phyloP scores from a whole-genome alignment of 73 alveolate genomes.

The Paramecium bursaria region DNA sequence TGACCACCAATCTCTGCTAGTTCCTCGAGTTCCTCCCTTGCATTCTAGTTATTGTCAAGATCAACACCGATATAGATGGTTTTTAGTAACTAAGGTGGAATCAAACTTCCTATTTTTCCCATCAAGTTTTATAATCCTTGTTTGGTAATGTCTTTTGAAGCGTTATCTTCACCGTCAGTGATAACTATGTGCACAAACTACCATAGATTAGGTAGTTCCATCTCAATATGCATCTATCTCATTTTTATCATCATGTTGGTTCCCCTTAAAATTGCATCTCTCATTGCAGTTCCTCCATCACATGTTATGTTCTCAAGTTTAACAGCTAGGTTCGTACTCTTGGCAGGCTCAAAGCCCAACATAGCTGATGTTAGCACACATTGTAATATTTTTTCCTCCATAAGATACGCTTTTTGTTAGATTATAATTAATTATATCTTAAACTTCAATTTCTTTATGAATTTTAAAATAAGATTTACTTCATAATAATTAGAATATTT shows the following conservation, averaged over 20 bases:
- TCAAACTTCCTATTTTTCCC: neutral
- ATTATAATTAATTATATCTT: too few species aligned
- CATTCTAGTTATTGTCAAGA: neutral
- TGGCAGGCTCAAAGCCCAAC: slow-evolving; percentile 20
- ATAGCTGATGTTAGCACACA: too few species aligned
- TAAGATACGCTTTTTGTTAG: too few species aligned
- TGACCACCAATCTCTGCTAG: neutral
- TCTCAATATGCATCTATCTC: too few species aligned
- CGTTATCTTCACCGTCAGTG: slow-evolving; percentile 10
- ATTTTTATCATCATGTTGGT: slow-evolving; percentile 2
- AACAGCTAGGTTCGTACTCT: neutral
- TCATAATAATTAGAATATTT: too few species aligned
- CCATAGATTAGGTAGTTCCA: too few species aligned
- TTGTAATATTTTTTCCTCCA: too few species aligned
- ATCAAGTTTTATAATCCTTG: neutral
- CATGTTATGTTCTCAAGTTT: neutral
- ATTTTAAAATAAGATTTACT: too few species aligned
- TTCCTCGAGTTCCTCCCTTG: neutral
- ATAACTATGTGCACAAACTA: slow-evolving; percentile 9
- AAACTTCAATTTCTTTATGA: too few species aligned
- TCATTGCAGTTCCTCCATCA: neutral
- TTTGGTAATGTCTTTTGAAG: neutral
- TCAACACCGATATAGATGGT: slow-evolving; percentile 19
- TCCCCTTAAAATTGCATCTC: slow-evolving; percentile 9
- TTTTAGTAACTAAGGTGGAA: neutral